Conservation (phyloP, 2,329 filamentous ascomycete genomes). For the Penicillium oxalicum region DNA sequence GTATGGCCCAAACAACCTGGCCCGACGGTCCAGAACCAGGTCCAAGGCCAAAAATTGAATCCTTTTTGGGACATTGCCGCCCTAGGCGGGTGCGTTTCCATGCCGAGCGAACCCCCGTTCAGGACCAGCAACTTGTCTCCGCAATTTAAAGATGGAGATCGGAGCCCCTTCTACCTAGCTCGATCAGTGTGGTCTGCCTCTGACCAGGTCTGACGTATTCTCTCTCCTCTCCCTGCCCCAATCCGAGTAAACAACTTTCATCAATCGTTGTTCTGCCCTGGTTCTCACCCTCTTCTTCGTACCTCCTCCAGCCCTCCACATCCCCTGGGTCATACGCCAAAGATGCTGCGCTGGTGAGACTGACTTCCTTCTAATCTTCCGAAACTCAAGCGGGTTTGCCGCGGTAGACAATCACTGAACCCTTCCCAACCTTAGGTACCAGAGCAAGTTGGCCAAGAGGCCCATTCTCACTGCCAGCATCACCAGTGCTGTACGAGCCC, state of each 20-base stretch:
- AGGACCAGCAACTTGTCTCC: conserved; percentile 11
- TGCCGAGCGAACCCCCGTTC: conserved; percentile 3
- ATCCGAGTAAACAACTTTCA: background rate
- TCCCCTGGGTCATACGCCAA: conserved; percentile 7
- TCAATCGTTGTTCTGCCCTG: background rate
- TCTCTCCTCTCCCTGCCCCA: background rate
- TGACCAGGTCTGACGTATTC: conserved; percentile 1
- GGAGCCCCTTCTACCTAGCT: background rate
- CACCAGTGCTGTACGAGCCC: conserved; percentile 62
- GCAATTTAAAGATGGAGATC: conserved; percentile 21
- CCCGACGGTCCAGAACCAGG: no score
- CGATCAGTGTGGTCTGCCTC: background rate
- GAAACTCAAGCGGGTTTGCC: conserved; percentile 1
- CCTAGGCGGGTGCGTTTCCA: conserved; percentile 15
- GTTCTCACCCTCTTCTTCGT: conserved; percentile 1
- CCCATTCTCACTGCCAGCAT: conserved; percentile 86
- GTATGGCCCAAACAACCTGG: no score
- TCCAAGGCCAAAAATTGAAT: background rate
- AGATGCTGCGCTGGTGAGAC: conserved; percentile 35
- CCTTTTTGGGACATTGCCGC: conserved; percentile 4
- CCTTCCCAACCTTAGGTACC: conserved; percentile 60
- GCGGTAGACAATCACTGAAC: conserved; percentile 12
- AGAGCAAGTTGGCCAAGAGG: conserved; percentile 69
- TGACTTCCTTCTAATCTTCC: background rate
- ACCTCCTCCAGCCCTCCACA: background rate